phyloP scores from a whole-genome alignment of 176 grass and related monocot genomes.

The Juncus effusus region DNA sequence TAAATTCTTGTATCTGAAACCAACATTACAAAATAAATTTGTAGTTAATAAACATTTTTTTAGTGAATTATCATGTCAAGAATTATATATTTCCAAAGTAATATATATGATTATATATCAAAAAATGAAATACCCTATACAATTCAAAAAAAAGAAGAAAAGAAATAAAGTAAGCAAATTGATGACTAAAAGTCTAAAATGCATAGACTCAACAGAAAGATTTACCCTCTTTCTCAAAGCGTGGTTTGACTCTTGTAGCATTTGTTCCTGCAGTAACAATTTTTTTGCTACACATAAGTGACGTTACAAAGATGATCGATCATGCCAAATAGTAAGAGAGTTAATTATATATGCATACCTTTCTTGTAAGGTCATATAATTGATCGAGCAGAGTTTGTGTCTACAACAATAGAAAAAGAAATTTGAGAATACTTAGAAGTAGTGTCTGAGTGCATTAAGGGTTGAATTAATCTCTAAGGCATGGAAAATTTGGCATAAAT shows the following conservation, averaged over 20 bases:
- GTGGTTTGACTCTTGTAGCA: constrained; percentile 58
- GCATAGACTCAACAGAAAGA: not conserved
- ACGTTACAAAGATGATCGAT: too few relatives aligned
- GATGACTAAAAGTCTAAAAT: too few relatives aligned
- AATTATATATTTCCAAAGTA: too few relatives aligned
- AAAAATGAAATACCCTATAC: too few relatives aligned
- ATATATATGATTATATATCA: too few relatives aligned
- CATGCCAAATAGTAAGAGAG: too few relatives aligned
- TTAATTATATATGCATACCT: constrained; percentile 25
- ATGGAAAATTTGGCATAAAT: too few relatives aligned
- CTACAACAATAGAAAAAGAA: constrained; percentile 31
- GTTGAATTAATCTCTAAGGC: too few relatives aligned
- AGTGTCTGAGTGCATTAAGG: too few relatives aligned
- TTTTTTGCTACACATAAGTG: too few relatives aligned
- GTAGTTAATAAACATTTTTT: not conserved
- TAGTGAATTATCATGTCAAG: not conserved
- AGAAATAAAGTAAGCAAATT: not conserved
- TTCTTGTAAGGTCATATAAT: constrained; percentile 59
- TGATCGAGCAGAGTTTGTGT: constrained; percentile 57
- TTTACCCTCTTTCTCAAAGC: constrained; percentile 62
- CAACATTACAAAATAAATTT: too few relatives aligned
- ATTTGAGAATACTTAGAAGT: too few relatives aligned
- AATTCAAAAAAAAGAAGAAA: not conserved
- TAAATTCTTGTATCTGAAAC: constrained; percentile 1
- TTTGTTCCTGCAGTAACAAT: constrained; percentile 40